Evolutionary conservation across 495 filamentous ascomycete species (phyloP), one percentile per base, ranked within the genome.

Genomic region (Stereocaulon alpinum): DNA sequence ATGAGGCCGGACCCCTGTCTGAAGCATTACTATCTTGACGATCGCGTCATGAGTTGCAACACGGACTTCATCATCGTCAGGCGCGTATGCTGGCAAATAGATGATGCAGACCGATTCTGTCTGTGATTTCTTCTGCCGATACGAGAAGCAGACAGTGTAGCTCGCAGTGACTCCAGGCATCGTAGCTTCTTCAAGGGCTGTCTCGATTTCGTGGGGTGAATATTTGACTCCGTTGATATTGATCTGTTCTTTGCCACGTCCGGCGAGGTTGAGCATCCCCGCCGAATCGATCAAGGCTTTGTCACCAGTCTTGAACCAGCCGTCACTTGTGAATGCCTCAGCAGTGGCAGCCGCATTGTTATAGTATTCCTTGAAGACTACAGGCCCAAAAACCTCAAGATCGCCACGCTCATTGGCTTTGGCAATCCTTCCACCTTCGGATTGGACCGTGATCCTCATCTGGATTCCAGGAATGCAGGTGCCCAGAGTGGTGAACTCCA

Each of bases 231-330:
- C 76, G 56, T 82, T 82, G 66, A 82, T 73, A 54, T 62, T 81
- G 55, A 84, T 80, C 14, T 73, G 61, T 42, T 84, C 81, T 64
- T 83, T 83, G 40, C 73, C 65, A 27, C 80, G 72, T 11, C 81
- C 81, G 10, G 68, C 70, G 40, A 84, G 74, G 61, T 72, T 74
- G 53, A 84, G 74, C 60, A 82, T 76, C 4, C 83, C 82, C 17
- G 77, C 66, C 14, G 71, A 64, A 65, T 87, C 84, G 18, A 82
- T 72, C 29, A 74, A 75, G 17, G 78, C 85, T 44, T 85, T 74
- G 65, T 95, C 90, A 0, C 90, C 90, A 1, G 89, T 93, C 64
- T 83, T 88, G 73, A 93, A 93, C 72, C 82, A 95, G 3, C 87
- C 87, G 61, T 93, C 88, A 0, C 59, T 40, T 0, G 83, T 86